These are phyloP conservation scores for Aspergillus awamori DNA, from an alignment of 2,329 filamentous ascomycete genomes.

Conservation along the genomic window DNA sequence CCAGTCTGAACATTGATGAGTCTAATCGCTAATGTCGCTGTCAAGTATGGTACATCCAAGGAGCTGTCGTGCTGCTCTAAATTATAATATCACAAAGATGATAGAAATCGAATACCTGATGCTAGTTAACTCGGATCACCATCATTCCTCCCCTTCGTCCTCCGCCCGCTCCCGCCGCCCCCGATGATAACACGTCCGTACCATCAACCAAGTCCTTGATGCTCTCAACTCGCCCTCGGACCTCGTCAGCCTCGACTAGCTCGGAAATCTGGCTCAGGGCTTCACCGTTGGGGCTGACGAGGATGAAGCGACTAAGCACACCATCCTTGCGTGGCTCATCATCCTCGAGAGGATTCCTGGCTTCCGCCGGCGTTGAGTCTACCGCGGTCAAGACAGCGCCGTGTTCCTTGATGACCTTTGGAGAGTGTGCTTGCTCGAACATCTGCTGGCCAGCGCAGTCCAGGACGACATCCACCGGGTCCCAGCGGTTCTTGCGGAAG, in stretches of 20 bases:
- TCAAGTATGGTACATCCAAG: background rate
- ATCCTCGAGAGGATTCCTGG: constrained; percentile 12
- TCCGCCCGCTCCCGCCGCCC: constrained; percentile 33
- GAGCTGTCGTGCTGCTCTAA: background rate
- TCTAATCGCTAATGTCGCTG: background rate
- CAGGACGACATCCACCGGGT: constrained; percentile 45
- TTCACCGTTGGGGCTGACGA: constrained; percentile 39
- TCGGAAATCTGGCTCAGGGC: constrained; percentile 39
- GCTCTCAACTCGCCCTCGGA: constrained; percentile 38
- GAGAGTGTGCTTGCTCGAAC: constrained; percentile 38
- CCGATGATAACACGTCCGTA: constrained; percentile 36
- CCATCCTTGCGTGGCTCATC: constrained; percentile 22
- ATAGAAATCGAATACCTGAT: constrained; percentile 10
- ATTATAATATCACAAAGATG: background rate
- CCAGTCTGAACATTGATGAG: background rate
- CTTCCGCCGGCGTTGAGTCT: constrained; percentile 31
- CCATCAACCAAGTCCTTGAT: constrained; percentile 40
- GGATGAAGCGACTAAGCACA: constrained; percentile 39
- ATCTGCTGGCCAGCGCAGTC: constrained; percentile 42
- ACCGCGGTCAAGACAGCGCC: constrained; percentile 41
- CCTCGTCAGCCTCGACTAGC: constrained; percentile 38
- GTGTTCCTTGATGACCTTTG: constrained; percentile 36
- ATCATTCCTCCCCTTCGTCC: constrained; percentile 35
- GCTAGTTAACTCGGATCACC: constrained; percentile 36
- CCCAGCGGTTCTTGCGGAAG: constrained; percentile 37